These are phyloP conservation scores for Phytophthora podocarpi DNA, from an alignment of 352 stramenopile species.

Conservation along the genomic window DNA sequence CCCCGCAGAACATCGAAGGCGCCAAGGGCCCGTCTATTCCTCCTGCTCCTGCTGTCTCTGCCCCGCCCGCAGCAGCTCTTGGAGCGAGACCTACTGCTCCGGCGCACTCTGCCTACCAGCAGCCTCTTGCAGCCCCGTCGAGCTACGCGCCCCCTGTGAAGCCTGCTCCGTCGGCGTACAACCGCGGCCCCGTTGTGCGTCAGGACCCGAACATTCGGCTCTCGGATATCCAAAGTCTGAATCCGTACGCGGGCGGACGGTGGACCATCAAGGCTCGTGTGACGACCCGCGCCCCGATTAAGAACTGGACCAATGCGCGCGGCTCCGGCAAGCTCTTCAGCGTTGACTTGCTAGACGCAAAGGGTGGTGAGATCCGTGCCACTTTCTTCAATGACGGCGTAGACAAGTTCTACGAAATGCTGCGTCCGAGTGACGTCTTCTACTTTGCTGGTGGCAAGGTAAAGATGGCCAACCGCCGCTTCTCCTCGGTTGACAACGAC, in stretches of 20 bases:
- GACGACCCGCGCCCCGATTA: conserved; percentile 93
- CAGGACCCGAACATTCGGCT: conserved; percentile 84
- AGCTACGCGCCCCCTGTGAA: conserved; percentile 38
- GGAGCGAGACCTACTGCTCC: conserved; percentile 32
- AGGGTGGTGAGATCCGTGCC: conserved; percentile 95
- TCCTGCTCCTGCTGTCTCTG: conserved; percentile 21
- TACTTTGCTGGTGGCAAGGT: conserved; percentile 95
- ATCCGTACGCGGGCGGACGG: conserved; percentile 92
- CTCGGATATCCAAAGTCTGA: conserved; percentile 90
- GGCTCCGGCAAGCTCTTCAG: conserved; percentile 97
- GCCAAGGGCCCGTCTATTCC: conserved; percentile 46
- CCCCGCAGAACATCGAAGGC: conserved; percentile 79
- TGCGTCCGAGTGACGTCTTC: conserved; percentile 92
- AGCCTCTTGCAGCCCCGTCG: conserved; percentile 27
- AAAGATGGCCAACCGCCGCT: conserved; percentile 98
- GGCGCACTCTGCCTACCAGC: conserved; percentile 44
- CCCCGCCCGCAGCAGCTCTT: conserved; percentile 30
- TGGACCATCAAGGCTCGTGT: conserved; percentile 98
- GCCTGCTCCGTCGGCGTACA: conserved; percentile 48
- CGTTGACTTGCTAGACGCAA: conserved; percentile 95
- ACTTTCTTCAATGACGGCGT: conserved; percentile 99
- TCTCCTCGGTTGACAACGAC: conserved; percentile 96
- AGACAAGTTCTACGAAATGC: conserved; percentile 96
- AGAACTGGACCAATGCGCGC: conserved; percentile 96
- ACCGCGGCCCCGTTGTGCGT: conserved; percentile 80